These are phyloP conservation scores for Haplosporangium sp. DNA, from an alignment of 371 early-diverging fungal species.

Conservation along the genomic window DNA sequence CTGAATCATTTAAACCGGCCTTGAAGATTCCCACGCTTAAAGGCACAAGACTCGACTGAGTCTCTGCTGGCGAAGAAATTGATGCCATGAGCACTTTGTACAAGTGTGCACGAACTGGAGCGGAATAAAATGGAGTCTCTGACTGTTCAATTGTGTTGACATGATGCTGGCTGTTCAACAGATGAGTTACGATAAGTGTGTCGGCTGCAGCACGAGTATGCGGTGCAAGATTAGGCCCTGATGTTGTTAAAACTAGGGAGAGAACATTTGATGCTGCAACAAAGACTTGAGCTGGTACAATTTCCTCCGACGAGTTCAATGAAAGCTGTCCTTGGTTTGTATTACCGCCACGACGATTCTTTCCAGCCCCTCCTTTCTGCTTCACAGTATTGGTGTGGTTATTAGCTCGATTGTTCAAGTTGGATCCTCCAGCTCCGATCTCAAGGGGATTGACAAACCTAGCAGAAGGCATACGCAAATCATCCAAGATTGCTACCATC, in stretches of 20 bases:
- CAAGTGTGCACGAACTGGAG: conserved; percentile 33
- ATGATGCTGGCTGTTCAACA: conserved; percentile 52
- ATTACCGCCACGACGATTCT: conserved; percentile 38
- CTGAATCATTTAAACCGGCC: conserved; percentile 44
- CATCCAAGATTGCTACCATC: conserved; percentile 43
- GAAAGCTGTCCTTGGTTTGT: conserved; percentile 3
- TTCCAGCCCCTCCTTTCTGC: conserved; percentile 52
- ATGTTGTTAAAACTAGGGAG: conserved; percentile 40
- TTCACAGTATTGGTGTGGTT: conserved; percentile 38
- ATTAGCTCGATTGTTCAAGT: conserved; percentile 41
- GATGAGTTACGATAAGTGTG: conserved; percentile 42
- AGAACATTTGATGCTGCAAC: conserved; percentile 36
- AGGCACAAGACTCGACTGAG: conserved; percentile 46
- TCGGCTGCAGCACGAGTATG: conserved; percentile 51
- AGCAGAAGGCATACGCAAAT: conserved; percentile 48
- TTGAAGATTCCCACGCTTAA: conserved; percentile 51
- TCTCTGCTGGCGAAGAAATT: conserved; percentile 49
- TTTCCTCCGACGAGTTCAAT: conserved; percentile 33
- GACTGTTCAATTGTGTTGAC: conserved; percentile 52
- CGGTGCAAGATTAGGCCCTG: conserved; percentile 42
- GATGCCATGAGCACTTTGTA: conserved; percentile 43
- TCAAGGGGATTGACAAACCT: conserved; percentile 44
- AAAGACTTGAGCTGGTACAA: conserved; percentile 42
- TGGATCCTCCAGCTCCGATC: conserved; percentile 36
- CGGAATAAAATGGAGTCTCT: conserved; percentile 36